phyloP scores from a whole-genome alignment of 768 basidiomycete species.

The Galerina sulciceps region DNA sequence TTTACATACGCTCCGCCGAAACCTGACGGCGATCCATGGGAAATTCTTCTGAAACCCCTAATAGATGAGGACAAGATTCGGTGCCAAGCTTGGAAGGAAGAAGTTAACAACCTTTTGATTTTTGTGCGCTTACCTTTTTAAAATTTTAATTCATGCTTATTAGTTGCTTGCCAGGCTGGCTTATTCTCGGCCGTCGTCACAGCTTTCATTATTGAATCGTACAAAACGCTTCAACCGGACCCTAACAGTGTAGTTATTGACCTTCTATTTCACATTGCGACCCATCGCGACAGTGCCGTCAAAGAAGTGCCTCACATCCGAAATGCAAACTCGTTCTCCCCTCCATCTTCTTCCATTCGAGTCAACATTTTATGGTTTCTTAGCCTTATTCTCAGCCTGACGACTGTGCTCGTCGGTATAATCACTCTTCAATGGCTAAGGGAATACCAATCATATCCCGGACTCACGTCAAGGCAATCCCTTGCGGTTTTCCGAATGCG shows the following conservation, averaged over 20 bases:
- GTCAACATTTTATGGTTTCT: too few relatives aligned
- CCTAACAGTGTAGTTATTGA: conserved; percentile 1
- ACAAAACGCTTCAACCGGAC: conserved; percentile 19
- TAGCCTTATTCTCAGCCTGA: too few relatives aligned
- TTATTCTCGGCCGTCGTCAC: conserved; percentile 25
- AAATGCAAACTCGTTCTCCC: too few relatives aligned
- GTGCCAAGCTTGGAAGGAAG: conserved; percentile 23
- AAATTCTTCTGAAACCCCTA: conserved; percentile 1
- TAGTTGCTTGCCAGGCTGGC: conserved; percentile 15
- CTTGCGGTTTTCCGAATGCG: too few relatives aligned
- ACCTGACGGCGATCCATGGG: conserved; percentile 12
- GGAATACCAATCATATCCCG: too few relatives aligned
- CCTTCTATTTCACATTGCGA: too few relatives aligned
- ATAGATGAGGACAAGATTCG: conserved; percentile 8
- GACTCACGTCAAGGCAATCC: too few relatives aligned
- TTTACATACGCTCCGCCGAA: not conserved
- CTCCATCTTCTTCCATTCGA: too few relatives aligned
- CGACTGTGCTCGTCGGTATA: too few relatives aligned
- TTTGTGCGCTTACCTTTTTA: conserved; percentile 14
- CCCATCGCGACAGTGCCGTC: too few relatives aligned
- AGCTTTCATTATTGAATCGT: conserved; percentile 23
- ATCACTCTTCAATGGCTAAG: too few relatives aligned
- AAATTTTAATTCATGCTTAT: not conserved
- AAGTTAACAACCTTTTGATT: conserved; percentile 23
- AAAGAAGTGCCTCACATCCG: too few relatives aligned